Base-by-base conservation (phyloP, 2,329 filamentous ascomycete species). In the Rugonectria rugulosa region DNA sequence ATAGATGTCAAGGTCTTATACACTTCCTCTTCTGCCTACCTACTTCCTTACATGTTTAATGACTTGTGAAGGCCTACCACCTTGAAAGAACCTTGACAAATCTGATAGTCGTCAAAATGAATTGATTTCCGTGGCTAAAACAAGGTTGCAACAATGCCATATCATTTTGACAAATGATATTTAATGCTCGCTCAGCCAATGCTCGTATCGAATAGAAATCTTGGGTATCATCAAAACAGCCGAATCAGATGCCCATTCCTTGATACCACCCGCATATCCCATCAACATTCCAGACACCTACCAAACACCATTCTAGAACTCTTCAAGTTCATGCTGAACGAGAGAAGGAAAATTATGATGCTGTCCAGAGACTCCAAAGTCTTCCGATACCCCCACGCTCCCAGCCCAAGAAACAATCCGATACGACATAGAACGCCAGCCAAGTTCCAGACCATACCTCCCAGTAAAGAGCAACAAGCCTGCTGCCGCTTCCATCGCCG, bases 161-260 rank as follows among this genome's bases (percentile, higher is more conserved):
- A 43, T 48, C 42, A 52, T 56, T 29, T 43, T 44, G 50, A 37
- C 41, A 51, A 41, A 59, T 41, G 53, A 59, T 48, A 46, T 55
- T 31, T 53, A 32, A 58, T 55, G 47, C 47, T 40, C 53, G 56
- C 53, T 52, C 38, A 54, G 51, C 50, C 47, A 56, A 53, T 55
- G 55, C 53, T 57, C 53, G 56, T 59, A 57, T 60, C 59, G 54
- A 58, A 66, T 62, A 65, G 57, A 65, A 60, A 57, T 62, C 56
- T 61, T 57, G 68, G 70, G 70, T 72, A 72, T 72, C 70, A 63
- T 70, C 62, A 68, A 70, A 64, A 69, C 65, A 67, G 62, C 61
- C 66, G 61, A 68, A 63, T 59, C 68, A 65, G 52, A 65, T 67
- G 56, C 59, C 61, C 51, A 58, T n/a, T 61, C 60, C 56, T 51